Conservation (phyloP, 202 grass and related monocot species). For the Setaria italica region DNA sequence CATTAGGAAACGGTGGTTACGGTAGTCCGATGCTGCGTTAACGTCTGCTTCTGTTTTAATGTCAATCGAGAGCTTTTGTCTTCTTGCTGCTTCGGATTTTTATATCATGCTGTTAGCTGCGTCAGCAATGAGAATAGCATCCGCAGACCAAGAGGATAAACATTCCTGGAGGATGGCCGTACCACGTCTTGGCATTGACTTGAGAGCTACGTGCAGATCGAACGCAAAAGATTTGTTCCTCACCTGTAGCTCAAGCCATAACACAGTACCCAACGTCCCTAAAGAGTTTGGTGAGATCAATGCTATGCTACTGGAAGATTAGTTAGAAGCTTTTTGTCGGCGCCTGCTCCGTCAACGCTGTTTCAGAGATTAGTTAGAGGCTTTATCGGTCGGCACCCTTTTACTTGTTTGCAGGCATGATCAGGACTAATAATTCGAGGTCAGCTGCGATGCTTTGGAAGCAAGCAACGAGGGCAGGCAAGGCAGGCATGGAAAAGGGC, state of each 20-base stretch:
- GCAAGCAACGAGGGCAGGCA: background rate
- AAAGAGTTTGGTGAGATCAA: background rate
- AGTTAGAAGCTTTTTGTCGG: background rate
- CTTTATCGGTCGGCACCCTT: background rate
- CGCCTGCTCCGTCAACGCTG: background rate
- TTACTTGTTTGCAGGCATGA: background rate
- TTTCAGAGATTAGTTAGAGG: background rate
- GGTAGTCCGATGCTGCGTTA: background rate
- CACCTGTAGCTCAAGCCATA: background rate
- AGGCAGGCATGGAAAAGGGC: background rate
- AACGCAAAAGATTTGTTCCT: background rate
- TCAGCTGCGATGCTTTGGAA: background rate
- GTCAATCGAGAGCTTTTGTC: background rate
- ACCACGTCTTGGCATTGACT: background rate
- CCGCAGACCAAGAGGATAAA: background rate
- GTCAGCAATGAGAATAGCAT: constrained; percentile 3
- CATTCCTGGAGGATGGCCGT: background rate
- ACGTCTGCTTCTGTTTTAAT: background rate
- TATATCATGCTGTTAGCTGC: background rate
- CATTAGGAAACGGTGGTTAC: too few species aligned
- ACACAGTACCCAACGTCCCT: background rate
- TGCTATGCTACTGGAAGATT: background rate
- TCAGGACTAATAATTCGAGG: constrained; percentile 2
- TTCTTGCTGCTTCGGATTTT: background rate
- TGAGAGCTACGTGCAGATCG: background rate